Evolutionary conservation across 768 basidiomycete species (phyloP).

Genomic region (Calocybe indica): DNA sequence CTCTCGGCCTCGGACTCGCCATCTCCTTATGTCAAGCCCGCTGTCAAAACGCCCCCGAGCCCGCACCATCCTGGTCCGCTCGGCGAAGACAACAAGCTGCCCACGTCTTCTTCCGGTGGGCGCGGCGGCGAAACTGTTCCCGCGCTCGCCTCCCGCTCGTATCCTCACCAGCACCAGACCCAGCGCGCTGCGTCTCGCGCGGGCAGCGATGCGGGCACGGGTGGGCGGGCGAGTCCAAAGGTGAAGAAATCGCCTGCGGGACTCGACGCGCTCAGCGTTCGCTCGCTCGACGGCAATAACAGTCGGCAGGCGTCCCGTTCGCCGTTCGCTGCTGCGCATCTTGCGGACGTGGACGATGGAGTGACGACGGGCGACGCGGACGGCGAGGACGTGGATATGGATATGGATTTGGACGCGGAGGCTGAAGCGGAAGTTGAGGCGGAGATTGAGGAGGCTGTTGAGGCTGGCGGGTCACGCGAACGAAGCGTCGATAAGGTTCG

Average conservation of each 20-base stretch:
- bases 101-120: too few species aligned
- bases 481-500: background rate
- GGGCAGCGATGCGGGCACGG: too few species aligned
- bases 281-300: constrained; percentile 1
- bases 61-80: too few species aligned
- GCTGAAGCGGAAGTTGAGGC: constrained; percentile 28
- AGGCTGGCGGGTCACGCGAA: constrained; percentile 8
- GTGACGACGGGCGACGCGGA: constrained; percentile 7
- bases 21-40: too few species aligned
- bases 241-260: background rate
- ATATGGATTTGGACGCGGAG: constrained; percentile 34
- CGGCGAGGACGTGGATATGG: constrained; percentile 25
- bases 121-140: too few species aligned
- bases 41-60: too few species aligned
- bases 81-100: too few species aligned
- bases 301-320: constrained; percentile 1
- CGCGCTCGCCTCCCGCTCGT: too few species aligned
- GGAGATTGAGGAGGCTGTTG: constrained; percentile 14
- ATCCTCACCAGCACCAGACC: too few species aligned
- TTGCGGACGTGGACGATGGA: constrained; percentile 4
- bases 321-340: constrained; percentile 1
- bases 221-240: too few species aligned
- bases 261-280: too few species aligned
- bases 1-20: constrained; percentile 3
- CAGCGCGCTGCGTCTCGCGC: too few species aligned